Percentiles rank a stretch among this genome's conserved stretches.
phyloP scores from a whole-genome alignment of 495 filamentous ascomycete species.

The Durotheca rogersii region DNA sequence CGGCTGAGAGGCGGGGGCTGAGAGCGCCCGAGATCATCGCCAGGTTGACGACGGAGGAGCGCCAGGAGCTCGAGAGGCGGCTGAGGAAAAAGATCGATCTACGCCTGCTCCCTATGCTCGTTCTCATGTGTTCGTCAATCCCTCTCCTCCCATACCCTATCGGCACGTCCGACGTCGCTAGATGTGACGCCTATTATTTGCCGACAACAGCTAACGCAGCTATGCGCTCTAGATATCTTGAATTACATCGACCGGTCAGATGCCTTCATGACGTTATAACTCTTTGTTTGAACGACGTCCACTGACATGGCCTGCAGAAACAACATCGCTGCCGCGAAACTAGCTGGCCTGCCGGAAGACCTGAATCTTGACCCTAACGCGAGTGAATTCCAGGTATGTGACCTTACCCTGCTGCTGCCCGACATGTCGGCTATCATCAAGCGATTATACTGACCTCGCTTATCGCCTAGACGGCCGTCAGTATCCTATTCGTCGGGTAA shows the following conservation, averaged over 20 bases:
- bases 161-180: no score
- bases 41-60: constrained; percentile 52
- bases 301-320: constrained; percentile 37
- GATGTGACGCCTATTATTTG: no score
- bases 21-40: constrained; percentile 55
- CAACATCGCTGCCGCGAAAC: constrained; percentile 54
- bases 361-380: constrained; percentile 41
- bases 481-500: constrained; percentile 74
- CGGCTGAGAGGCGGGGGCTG: constrained; percentile 29
- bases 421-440: no score
- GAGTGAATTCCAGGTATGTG: constrained; percentile 50
- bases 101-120: constrained; percentile 61
- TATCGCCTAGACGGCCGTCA: constrained; percentile 54
- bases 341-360: constrained; percentile 52
- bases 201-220: constrained; percentile 13
- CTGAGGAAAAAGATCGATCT: constrained; percentile 65
- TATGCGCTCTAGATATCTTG: constrained; percentile 62
- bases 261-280: no score
- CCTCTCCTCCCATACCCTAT: background rate
- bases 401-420: constrained; percentile 34
- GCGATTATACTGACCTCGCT: constrained; percentile 8
- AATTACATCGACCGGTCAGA: constrained; percentile 72
- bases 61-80: constrained; percentile 46
- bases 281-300: no score
- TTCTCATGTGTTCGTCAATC: constrained; percentile 53